These are phyloP conservation scores for Penicillium riverlandense DNA, from an alignment of 495 filamentous ascomycete species.

Conservation along the genomic window DNA sequence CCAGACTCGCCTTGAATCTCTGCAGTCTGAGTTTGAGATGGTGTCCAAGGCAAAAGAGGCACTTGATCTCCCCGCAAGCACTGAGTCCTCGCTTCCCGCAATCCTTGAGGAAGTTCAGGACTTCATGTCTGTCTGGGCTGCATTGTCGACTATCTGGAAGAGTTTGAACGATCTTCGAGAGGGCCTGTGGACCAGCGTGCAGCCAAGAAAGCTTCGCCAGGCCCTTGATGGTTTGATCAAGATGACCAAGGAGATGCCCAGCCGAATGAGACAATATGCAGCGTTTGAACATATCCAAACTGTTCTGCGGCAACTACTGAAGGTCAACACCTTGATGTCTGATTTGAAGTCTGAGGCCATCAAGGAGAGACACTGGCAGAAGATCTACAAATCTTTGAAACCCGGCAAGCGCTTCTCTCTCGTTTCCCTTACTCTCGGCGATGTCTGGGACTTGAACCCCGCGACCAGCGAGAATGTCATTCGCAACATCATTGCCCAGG, in stretches of 20 bases:
- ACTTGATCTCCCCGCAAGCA: slow-evolving; percentile 72
- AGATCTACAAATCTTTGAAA: slow-evolving; percentile 91
- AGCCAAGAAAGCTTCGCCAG: slow-evolving; percentile 82
- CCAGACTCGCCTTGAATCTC: slow-evolving; percentile 68
- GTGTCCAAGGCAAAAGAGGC: slow-evolving; percentile 95
- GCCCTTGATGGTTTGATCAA: slow-evolving; percentile 87
- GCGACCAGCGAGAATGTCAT: slow-evolving; percentile 78
- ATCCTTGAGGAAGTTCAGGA: slow-evolving; percentile 96
- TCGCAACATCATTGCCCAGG: slow-evolving; percentile 86
- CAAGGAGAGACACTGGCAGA: slow-evolving; percentile 91
- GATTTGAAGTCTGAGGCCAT: slow-evolving; percentile 97
- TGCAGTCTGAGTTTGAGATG: slow-evolving; percentile 85
- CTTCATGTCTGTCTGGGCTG: slow-evolving; percentile 97
- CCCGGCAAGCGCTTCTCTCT: slow-evolving; percentile 86
- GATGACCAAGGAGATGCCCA: slow-evolving; percentile 99
- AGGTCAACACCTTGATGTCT: slow-evolving; percentile 77
- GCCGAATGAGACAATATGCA: slow-evolving; percentile 96
- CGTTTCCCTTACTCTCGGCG: slow-evolving; percentile 87
- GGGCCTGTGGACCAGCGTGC: slow-evolving; percentile 83
- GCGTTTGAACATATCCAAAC: slow-evolving; percentile 97
- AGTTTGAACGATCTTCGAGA: slow-evolving; percentile 90
- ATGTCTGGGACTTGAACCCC: slow-evolving; percentile 96
- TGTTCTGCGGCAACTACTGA: slow-evolving; percentile 78
- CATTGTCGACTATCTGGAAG: slow-evolving; percentile 92
- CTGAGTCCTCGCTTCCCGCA: slow-evolving; percentile 67